Percentiles rank a stretch among this genome's conserved stretches.
phyloP scores from a whole-genome alignment of 768 basidiomycete species.

The Filobasidium wieringae region DNA sequence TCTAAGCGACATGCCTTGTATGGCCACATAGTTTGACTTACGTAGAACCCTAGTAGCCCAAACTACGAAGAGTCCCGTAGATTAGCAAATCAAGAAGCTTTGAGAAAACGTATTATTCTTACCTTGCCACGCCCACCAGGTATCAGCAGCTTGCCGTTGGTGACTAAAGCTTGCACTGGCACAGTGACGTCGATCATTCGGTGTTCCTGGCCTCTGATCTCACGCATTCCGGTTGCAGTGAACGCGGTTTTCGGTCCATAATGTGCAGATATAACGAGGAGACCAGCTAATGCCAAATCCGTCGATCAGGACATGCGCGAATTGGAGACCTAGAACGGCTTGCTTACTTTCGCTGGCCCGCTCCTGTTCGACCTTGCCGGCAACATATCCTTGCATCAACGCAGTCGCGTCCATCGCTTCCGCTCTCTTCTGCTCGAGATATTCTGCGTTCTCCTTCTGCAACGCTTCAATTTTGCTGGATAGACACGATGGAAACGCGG shows the following conservation, averaged over 20 bases:
- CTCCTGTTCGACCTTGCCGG: slow-evolving; percentile 54
- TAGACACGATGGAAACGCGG: slow-evolving; percentile 3
- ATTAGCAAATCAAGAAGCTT: not conserved
- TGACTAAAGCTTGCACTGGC: slow-evolving; percentile 68
- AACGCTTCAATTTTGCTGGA: slow-evolving; percentile 57
- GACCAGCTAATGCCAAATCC: slow-evolving; percentile 43
- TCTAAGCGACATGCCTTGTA: not conserved
- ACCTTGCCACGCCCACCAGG: slow-evolving; percentile 68
- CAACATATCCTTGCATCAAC: slow-evolving; percentile 58
- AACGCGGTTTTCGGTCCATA: slow-evolving; percentile 50
- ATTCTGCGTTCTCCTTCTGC: slow-evolving; percentile 52
- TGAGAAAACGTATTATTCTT: slow-evolving; percentile 15
- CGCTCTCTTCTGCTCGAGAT: slow-evolving; percentile 51
- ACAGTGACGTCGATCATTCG: slow-evolving; percentile 65
- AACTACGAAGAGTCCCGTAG: slow-evolving; percentile 41
- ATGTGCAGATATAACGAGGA: slow-evolving; percentile 62
- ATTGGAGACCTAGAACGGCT: not conserved
- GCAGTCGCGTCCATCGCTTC: slow-evolving; percentile 54
- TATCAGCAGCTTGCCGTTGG: slow-evolving; percentile 64
- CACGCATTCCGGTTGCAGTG: slow-evolving; percentile 25
- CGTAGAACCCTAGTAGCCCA: slow-evolving; percentile 69
- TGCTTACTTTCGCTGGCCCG: slow-evolving; percentile 53
- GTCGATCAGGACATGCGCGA: not conserved
- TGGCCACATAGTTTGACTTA: slow-evolving; percentile 6
- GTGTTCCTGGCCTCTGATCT: slow-evolving; percentile 43